Evolutionary conservation across 164 flowering plant genomes (phyloP), one percentile per base, ranked within the genome.

Genomic region (Cinnamomum chago): DNA sequence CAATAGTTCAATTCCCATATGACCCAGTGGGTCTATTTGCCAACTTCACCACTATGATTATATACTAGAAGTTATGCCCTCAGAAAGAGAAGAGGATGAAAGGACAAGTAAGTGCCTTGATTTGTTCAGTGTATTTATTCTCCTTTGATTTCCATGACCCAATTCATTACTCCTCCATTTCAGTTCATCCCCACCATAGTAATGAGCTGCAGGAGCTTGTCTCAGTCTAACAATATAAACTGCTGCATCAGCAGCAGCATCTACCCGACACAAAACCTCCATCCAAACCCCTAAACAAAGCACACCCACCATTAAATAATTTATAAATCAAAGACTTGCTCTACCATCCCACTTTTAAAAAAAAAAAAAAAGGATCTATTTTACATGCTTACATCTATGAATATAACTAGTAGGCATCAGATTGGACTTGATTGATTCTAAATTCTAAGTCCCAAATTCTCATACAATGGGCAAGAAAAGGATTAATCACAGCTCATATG

Each of bases 191-290:
- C 24, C 24, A 30, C 50, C 79, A 55, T 75, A 58, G 80, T 75
- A 77, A 79, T 84, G 88, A 75, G 75, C 75, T 72, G 69, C 75
- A 67, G 90, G 90, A 75, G 87, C 76, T 83, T 93, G 89, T 68
- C 82, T 91, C 68, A 93, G 82, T 74, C 91, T 90, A 35, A 93
- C 94, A 81, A 93, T 90, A 78, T 91, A 91, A 40, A 93, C 86
- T 72, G 86, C 88, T 22, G 76, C 87, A 52, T 79, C 76, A 65
- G 76, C 77, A 52, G 81, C 76, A 65, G 77, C 79, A 58, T 79
- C 88, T 23, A 72, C 74, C 82, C 87, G 86, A 79, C 89, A 83
- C 12, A 77, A 68, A 9, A 82, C 67, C 60, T 73, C 51, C 74
- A 75, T 55, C 70, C 84, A 75, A 68, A 83, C 33, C 72, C 81